Percentiles rank a stretch among this genome's conserved stretches.
phyloP scores from a whole-genome alignment of 2,329 filamentous ascomycete species.

The Fusarium dimerum region DNA sequence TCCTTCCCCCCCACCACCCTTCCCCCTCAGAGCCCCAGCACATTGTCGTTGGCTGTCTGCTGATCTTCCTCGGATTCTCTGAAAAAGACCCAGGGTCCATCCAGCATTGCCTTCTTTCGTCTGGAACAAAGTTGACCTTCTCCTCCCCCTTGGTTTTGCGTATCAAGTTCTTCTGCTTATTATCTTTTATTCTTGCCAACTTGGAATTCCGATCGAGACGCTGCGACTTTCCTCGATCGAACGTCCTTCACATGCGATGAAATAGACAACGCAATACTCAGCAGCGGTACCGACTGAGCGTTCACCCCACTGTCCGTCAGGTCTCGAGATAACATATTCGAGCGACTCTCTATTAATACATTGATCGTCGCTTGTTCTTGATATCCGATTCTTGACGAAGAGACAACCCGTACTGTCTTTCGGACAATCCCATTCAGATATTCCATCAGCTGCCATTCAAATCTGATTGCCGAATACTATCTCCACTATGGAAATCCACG shows the following conservation, averaged over 20 bases:
- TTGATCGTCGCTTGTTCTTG: too few species aligned
- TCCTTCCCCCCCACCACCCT: constrained; percentile 22
- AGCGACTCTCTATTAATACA: too few species aligned
- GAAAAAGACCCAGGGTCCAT: background rate
- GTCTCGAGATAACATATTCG: too few species aligned
- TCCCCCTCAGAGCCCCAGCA: constrained; percentile 5
- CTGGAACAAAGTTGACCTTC: background rate
- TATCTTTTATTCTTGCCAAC: background rate
- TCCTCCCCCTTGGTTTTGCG: background rate
- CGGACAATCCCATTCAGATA: too few species aligned
- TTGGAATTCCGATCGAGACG: background rate
- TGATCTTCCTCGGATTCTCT: constrained; percentile 23
- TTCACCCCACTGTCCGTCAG: background rate
- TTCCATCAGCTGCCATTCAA: background rate
- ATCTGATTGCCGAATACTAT: constrained; percentile 1
- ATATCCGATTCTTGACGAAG: too few species aligned
- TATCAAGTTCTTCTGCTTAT: background rate
- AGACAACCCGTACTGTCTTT: too few species aligned
- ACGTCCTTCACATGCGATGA: background rate
- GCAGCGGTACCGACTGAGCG: background rate
- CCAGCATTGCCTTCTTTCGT: background rate
- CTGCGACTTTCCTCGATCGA: background rate
- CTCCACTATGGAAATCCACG: constrained; percentile 26
- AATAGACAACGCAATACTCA: background rate
- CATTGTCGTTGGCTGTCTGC: constrained; percentile 14